A percentile compares a stretch with the other conserved stretches of the same genome.
These are phyloP conservation scores for Ustanciosporium gigantosporum DNA, from an alignment of 1,284 basidiomycete species.

Conservation along the genomic window DNA sequence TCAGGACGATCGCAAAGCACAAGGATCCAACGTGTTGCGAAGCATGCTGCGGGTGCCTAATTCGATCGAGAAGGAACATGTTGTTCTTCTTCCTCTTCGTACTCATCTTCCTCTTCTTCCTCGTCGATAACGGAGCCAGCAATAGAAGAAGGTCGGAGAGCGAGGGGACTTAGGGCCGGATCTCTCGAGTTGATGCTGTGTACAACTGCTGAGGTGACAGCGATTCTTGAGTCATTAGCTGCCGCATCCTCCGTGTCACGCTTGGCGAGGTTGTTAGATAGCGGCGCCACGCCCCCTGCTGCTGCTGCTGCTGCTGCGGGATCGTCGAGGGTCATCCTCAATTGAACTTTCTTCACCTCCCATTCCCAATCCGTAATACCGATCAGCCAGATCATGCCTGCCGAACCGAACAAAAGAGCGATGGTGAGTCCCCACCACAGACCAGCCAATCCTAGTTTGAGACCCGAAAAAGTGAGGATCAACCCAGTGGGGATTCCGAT, in stretches of 20 bases:
- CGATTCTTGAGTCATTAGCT: constrained; percentile 7
- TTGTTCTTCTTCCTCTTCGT: too few species aligned
- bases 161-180: constrained; percentile 12
- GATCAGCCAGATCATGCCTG: constrained; percentile 60
- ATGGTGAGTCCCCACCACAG: constrained; percentile 65
- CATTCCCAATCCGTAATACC: constrained; percentile 63
- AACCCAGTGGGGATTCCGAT: constrained; percentile 64
- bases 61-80: too few species aligned
- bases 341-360: constrained; percentile 48
- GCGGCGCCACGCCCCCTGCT: neutral
- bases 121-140: constrained; percentile 32
- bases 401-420: constrained; percentile 62
- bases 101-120: constrained; percentile 12
- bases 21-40: too few species aligned
- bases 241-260: constrained; percentile 12
- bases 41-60: too few species aligned
- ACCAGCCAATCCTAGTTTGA: constrained; percentile 59
- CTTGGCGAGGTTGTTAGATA: constrained; percentile 10
- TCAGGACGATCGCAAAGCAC: too few species aligned
- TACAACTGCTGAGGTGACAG: constrained; percentile 15
- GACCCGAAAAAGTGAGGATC: constrained; percentile 63
- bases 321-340: constrained; percentile 40
- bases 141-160: constrained; percentile 19
- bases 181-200: constrained; percentile 28
- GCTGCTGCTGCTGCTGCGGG: constrained; percentile 13